A percentile compares a stretch with the other conserved stretches of the same genome.
Conservation (phyloP, 2,329 filamentous ascomycete genomes). For the Penicillium oxalicum region DNA sequence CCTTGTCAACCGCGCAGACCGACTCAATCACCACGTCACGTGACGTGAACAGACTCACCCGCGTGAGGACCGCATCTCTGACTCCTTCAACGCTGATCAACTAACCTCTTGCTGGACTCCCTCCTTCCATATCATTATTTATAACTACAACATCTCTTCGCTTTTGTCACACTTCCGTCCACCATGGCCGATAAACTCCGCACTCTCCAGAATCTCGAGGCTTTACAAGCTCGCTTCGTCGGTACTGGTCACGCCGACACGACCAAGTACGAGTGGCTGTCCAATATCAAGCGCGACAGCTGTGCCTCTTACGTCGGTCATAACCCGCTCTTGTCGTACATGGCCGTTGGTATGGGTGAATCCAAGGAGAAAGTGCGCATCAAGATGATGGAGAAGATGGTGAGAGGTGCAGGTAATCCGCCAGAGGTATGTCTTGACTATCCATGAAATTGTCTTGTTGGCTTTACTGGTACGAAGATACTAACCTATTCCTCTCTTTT, state of each 20-base stretch:
- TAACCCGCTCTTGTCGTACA: constrained; percentile 78
- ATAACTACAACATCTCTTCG: too few species aligned
- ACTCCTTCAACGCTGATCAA: too few species aligned
- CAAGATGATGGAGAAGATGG: constrained; percentile 70
- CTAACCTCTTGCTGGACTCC: too few species aligned
- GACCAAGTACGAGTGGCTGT: constrained; percentile 94
- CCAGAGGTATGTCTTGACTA: constrained; percentile 47
- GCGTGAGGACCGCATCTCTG: too few species aligned
- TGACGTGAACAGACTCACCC: too few species aligned
- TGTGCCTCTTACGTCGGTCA: constrained; percentile 87
- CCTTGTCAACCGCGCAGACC: too few species aligned
- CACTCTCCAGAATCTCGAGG: constrained; percentile 94
- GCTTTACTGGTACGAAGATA: too few species aligned
- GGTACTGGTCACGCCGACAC: constrained; percentile 96
- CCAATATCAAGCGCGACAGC: constrained; percentile 90
- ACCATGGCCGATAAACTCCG: constrained; percentile 89
- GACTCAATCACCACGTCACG: too few species aligned
- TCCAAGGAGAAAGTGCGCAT: constrained; percentile 72
- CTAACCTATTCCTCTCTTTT: too few species aligned
- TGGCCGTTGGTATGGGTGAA: constrained; percentile 84
- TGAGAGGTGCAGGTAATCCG: constrained; percentile 60
- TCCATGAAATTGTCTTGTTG: too few species aligned
- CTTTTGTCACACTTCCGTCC: background rate
- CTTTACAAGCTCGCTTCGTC: constrained; percentile 90
- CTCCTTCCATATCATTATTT: too few species aligned